Evolutionary conservation across 352 stramenopile genomes (phyloP).

Genomic region (Globisporangium mamillatum): DNA sequence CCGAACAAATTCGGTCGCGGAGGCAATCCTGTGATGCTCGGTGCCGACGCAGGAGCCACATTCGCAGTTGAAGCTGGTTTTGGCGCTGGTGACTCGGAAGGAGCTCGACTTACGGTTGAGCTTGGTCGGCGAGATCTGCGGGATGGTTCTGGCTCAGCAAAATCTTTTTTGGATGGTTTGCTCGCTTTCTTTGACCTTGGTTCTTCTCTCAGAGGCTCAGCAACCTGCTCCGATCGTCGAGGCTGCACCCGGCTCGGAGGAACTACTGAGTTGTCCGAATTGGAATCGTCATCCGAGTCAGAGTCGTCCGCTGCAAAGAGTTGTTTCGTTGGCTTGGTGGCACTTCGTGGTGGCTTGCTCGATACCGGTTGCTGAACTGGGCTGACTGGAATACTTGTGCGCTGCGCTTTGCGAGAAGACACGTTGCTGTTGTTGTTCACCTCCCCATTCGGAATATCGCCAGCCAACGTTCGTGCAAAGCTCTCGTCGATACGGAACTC

Average conservation of each 20-base stretch:
- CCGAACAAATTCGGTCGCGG: constrained; percentile 68
- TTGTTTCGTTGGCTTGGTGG: constrained; percentile 28
- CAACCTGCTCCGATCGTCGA: neutral
- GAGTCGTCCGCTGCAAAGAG: constrained; percentile 60
- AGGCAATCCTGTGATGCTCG: constrained; percentile 37
- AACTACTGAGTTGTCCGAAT: constrained; percentile 38
- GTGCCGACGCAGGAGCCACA: constrained; percentile 11
- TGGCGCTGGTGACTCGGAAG: constrained; percentile 7
- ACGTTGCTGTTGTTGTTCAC: constrained; percentile 11
- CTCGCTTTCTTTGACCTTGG: constrained; percentile 18
- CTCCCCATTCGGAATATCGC: constrained; percentile 3
- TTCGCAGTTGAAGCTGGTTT: constrained; percentile 10
- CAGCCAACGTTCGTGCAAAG: constrained; percentile 32
- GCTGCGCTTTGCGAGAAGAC: constrained; percentile 9
- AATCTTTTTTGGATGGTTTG: constrained; percentile 27
- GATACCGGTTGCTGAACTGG: constrained; percentile 16
- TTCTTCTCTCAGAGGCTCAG: constrained; percentile 9
- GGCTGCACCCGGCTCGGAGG: constrained; percentile 11
- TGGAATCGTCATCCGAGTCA: constrained; percentile 29
- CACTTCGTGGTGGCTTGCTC: constrained; percentile 13
- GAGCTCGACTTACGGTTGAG: constrained; percentile 14
- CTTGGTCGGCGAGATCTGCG: constrained; percentile 18
- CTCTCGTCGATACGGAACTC: constrained; percentile 56
- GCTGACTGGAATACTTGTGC: constrained; percentile 10
- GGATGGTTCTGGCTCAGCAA: constrained; percentile 17